Percentiles rank a stretch among this genome's conserved stretches.
These are phyloP conservation scores for Metschnikowia lochheadii DNA, from an alignment of 805 yeast species.

Conservation along the genomic window DNA sequence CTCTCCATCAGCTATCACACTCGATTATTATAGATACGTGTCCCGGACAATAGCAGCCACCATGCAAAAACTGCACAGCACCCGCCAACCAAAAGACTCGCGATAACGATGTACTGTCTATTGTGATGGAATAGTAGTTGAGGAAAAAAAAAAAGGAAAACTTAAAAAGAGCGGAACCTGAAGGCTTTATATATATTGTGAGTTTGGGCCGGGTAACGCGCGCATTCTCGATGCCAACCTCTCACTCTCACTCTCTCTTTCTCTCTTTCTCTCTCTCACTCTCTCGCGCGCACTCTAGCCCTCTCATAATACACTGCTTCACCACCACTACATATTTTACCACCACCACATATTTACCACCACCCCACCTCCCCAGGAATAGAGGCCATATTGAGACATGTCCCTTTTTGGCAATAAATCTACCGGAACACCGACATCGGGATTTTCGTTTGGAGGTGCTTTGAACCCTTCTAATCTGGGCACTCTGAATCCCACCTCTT, in stretches of 20 bases:
- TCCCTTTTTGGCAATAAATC: conserved; percentile 14
- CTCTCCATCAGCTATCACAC: conserved; percentile 50
- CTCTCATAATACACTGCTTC: background rate
- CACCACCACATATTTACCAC: too few species aligned
- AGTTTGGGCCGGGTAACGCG: conserved; percentile 16
- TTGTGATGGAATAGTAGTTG: conserved; percentile 61
- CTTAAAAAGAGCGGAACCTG: background rate
- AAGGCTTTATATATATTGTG: conserved; percentile 8
- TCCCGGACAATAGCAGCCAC: conserved; percentile 9
- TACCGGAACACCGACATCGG: conserved; percentile 4
- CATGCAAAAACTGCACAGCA: conserved; percentile 31
- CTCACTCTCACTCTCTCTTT: too few species aligned
- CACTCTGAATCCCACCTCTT: background rate
- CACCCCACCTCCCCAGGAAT: too few species aligned
- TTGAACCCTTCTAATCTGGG: too few species aligned
- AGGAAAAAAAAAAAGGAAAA: conserved; percentile 17
- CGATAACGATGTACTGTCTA: conserved; percentile 59
- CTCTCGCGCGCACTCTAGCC: background rate
- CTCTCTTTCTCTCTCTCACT: too few species aligned
- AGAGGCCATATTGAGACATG: conserved; percentile 2
- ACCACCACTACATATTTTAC: too few species aligned
- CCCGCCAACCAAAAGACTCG: conserved; percentile 16
- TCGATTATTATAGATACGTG: conserved; percentile 23
- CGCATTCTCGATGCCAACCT: background rate
- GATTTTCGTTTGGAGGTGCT: conserved; percentile 8